Evolutionary conservation across 1,139 yeast species (phyloP).

Genomic region (Wickerhamomyces sp.): DNA sequence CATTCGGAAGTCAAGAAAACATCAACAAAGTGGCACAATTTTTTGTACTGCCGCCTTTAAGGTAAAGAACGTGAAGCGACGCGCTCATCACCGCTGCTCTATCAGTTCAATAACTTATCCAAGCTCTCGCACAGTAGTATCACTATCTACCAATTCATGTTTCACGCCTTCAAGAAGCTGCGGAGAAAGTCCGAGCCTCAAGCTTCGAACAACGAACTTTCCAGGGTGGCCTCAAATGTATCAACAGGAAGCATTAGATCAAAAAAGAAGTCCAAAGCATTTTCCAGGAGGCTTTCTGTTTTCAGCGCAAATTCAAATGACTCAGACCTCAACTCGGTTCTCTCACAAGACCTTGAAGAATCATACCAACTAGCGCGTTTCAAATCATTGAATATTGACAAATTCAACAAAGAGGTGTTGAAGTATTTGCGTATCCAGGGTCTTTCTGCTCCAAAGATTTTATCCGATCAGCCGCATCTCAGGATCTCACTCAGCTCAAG

Average conservation of each 20-base stretch:
- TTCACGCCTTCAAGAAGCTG: slow-evolving; percentile 1
- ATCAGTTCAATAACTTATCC: too few species aligned
- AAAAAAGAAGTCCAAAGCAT: slow-evolving; percentile 1
- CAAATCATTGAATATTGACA: slow-evolving; percentile 15
- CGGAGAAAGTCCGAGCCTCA: slow-evolving; percentile 4
- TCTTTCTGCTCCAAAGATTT: slow-evolving; percentile 17
- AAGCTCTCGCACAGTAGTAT: too few species aligned
- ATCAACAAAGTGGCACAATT: too few species aligned
- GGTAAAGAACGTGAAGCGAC: too few species aligned
- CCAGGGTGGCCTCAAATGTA: neutral
- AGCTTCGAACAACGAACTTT: neutral
- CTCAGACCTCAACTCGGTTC: slow-evolving; percentile 1
- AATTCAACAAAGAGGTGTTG: slow-evolving; percentile 15
- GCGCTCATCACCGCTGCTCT: too few species aligned
- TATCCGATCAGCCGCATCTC: slow-evolving; percentile 6
- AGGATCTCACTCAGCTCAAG: slow-evolving; percentile 15
- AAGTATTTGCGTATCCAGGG: slow-evolving; percentile 18
- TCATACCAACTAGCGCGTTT: slow-evolving; percentile 13
- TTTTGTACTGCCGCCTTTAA: too few species aligned
- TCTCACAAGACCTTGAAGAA: neutral
- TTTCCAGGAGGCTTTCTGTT: slow-evolving; percentile 6
- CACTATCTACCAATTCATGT: too few species aligned
- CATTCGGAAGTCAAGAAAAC: neutral
- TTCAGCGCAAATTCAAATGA: slow-evolving; percentile 3
- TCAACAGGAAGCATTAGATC: neutral